phyloP scores from a whole-genome alignment of 1,284 basidiomycete genomes.

The Cyathus pygmaeus region DNA sequence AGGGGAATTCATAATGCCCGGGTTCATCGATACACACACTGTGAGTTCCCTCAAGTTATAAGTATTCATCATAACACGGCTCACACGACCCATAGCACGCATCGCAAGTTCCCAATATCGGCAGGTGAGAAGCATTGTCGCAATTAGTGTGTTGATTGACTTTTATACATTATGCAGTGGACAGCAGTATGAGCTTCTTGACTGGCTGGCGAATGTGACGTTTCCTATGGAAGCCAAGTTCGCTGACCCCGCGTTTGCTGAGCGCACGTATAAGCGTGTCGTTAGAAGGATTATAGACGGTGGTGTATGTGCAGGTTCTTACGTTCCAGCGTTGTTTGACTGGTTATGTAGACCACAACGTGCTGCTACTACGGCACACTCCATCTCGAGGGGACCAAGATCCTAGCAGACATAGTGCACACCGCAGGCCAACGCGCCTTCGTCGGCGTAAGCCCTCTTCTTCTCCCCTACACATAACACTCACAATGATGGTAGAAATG shows the following conservation, averaged over 20 bases:
- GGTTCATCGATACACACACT: constrained; percentile 91
- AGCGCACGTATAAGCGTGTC: constrained; percentile 75
- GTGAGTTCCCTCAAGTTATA: constrained; percentile 50
- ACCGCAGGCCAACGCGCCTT: constrained; percentile 86
- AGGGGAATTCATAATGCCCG: constrained; percentile 88
- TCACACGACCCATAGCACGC: constrained; percentile 69
- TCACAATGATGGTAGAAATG: constrained; percentile 72
- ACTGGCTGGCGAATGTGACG: constrained; percentile 89
- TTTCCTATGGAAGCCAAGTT: constrained; percentile 93
- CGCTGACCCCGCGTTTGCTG: constrained; percentile 77
- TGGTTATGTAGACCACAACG: constrained; percentile 80
- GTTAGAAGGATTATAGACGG: constrained; percentile 80
- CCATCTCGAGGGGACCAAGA: constrained; percentile 84
- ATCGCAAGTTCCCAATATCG: constrained; percentile 88
- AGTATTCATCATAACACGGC: background rate
- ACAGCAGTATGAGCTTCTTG: constrained; percentile 85
- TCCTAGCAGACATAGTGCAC: constrained; percentile 82
- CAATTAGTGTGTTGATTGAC: constrained; percentile 9
- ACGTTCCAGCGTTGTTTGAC: background rate
- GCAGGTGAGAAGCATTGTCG: constrained; percentile 55
- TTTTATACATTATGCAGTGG: constrained; percentile 58
- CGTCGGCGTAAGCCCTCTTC: constrained; percentile 68
- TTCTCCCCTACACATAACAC: background rate
- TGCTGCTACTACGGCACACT: constrained; percentile 92
- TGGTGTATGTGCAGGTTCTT: constrained; percentile 65